Percentiles rank a stretch among this genome's conserved stretches.
phyloP scores from a whole-genome alignment of 176 grass and related monocot species.

The Panicum miliaceum region DNA sequence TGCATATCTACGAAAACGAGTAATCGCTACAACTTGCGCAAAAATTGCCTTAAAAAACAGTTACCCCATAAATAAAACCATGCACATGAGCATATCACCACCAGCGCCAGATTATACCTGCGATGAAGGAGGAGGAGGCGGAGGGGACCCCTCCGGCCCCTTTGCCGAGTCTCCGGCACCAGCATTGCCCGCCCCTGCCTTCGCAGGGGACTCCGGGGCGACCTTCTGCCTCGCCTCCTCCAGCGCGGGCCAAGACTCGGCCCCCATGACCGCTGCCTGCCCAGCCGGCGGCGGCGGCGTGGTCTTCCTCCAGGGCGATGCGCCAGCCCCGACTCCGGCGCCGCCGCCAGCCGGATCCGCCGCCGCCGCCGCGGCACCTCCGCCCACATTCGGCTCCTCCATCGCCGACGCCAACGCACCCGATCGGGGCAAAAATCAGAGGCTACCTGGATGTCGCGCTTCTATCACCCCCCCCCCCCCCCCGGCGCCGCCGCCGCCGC shows the following conservation, averaged over 20 bases:
- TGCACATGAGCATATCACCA: background rate
- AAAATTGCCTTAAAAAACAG: background rate
- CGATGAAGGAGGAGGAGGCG: background rate
- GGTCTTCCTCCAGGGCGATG: conserved; percentile 55
- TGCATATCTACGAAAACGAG: background rate
- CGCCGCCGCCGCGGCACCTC: background rate
- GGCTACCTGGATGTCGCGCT: background rate
- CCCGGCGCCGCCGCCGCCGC: conserved; percentile 13
- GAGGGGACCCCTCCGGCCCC: conserved; percentile 20
- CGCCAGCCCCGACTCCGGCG: background rate
- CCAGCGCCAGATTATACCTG: conserved; percentile 42
- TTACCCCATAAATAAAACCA: background rate
- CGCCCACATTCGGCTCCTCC: conserved; percentile 49
- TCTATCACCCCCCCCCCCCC: too few relatives aligned
- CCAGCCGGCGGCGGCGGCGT: conserved; percentile 29
- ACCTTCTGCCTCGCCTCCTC: conserved; percentile 58
- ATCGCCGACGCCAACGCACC: background rate
- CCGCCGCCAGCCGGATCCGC: conserved; percentile 38
- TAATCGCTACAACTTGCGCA: background rate
- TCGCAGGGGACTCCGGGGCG: conserved; percentile 29
- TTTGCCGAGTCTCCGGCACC: conserved; percentile 12
- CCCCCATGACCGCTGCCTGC: conserved; percentile 62
- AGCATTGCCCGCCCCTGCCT: conserved; percentile 45
- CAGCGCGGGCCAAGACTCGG: conserved; percentile 70
- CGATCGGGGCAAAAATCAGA: background rate